Base-by-base conservation (phyloP, 352 stramenopile genomes). In the Blastocystis sp. region DNA sequence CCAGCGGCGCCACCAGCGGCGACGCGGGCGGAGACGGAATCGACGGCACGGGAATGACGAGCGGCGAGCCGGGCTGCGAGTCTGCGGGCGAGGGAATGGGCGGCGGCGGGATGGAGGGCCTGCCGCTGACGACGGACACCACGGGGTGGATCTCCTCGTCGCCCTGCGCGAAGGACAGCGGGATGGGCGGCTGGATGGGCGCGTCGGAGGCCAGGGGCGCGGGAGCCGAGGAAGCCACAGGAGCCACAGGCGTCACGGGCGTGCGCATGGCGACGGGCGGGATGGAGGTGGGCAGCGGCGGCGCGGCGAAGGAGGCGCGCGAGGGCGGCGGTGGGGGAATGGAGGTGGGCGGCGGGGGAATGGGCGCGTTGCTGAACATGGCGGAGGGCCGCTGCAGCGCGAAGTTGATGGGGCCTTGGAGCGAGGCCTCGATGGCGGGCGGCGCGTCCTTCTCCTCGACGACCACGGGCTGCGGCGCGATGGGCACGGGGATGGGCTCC, bases 401-500 rank as follows among this genome's bases (percentile, higher is more conserved):
- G 21, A 14, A 14, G 34, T 63, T 10, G 45, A 10, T 21, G 10
- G 43, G 57, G n/a, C 42, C 19, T 11, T 52, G 17, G 1, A 34
- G 10, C 7, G 10, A 19, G 48, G 69, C 28, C 1, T 9, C 6
- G 24, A 11, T 48, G 28, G 34, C 19, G 6, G 9, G 42, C 11
- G 57, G n/a, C 11, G 21, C 21, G 57, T 7, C 10, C 11, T 34
- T 38, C n/a, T 43, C 34, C 11, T 10, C 42, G 57, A 45, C 42
- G 43, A 65, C 52, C 14, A 42, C 38, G 43, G 34, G 10, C 9
- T 11, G 19, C 24, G 42, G 38, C 24, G 69, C 4, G 24, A 61
- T 43, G 57, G 48, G 43, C n/a, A 64, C 69, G 6, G 69, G 69
- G 34, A 71, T 52, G 14, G 64, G 64, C 38, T 45, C 64, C n/a